Base-by-base conservation (phyloP, 73 alveolate species). In the Paramecium pentaurelia region DNA sequence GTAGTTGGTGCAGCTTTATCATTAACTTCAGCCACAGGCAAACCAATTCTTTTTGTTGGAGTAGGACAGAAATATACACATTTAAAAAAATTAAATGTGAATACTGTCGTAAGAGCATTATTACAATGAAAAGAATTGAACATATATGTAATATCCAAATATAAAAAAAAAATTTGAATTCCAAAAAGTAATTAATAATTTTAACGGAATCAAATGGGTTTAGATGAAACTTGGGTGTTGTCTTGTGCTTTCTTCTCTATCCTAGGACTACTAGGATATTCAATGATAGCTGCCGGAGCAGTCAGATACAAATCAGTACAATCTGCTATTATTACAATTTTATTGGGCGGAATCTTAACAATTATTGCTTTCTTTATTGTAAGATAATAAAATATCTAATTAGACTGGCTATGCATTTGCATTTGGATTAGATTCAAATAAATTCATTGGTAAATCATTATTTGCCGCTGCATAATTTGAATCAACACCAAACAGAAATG, bases 41-140 rank as follows among this genome's bases (percentile, higher is more conserved):
- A 98, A 94, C 99, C 99, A n/a, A 98, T 99, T 59, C 98, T 99
- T 58, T 99, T 98, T 92, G 99, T 98, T 28, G 99, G 99, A 70
- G 97, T 99, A 5, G 99, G 99, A 49, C 97, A 99, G 96, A 99
- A 96, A 91, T 98, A 99, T 93, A 96, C 98, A 70, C 98, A 98
- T 92, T 95, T 98, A 75, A 98, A 96, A 96, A 98, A 95, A 92
- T 95, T 97, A 73, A 96, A 97, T 93, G 98, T 95, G 86, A 94
- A 93, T 85, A 96, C 98, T 60, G 99, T 97, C 4, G 93, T 97
- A n/a, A 92, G 93, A 86, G 96, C 98, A 42, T 86, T 97, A 54
- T 94, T 97, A 36, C 40, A 30, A 70, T 93, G 93, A 93, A 40
- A 1, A 54, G 32, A 2, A n/a, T n/a, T 18, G 11, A 54, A 54